Base-by-base conservation (phyloP, 1,139 yeast species). In the Pichia sp. region DNA sequence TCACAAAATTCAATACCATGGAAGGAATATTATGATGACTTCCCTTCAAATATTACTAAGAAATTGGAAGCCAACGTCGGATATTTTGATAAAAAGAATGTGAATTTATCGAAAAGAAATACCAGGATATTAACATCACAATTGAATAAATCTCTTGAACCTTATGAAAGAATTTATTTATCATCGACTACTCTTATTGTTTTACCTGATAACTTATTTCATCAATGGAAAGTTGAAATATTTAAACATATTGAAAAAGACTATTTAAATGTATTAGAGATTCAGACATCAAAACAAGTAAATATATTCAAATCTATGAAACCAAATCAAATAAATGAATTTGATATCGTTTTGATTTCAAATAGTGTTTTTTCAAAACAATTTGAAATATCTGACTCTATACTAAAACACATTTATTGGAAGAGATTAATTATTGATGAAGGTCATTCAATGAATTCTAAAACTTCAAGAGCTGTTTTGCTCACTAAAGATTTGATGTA, bases 371-470 rank as follows among this genome's bases (percentile, higher is more conserved):
- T 79, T 52, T 63, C 78, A 0, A 57, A 59, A 29, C 74, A 72
- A 45, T 54, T 67, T 9, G 67, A 63, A 37, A 48, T 54, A 9
- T 43, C 49, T 2, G 59, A 64, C 2, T 67, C 71, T 3, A 64
- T 71, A 0, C 57, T 81, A 12, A 58, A 63, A 29, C 55, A 59
- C 10, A 60, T 82, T 0, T 77, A 74, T 52, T 82, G 89, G 89
- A 82, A 82, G 55, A 58, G 89, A 28, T 62, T 82, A 28, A 78
- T 82, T 20, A 76, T 82, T n/a, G 90, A 82, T 57, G 89, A 82
- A 60, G 89, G 89, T 0, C 89, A 82, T 58, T 71, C 80, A 28
- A 70, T 80, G 72, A 70, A 69, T 46, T 70, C 81, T 4, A 71
- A 69, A 45, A 61, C 70, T 2, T 71, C 84, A 2, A 66, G 74